These are phyloP conservation scores for Thuidium tamariscinum DNA, from an alignment of 225 moss, liverwort and hornwort genomes.

Conservation along the genomic window DNA sequence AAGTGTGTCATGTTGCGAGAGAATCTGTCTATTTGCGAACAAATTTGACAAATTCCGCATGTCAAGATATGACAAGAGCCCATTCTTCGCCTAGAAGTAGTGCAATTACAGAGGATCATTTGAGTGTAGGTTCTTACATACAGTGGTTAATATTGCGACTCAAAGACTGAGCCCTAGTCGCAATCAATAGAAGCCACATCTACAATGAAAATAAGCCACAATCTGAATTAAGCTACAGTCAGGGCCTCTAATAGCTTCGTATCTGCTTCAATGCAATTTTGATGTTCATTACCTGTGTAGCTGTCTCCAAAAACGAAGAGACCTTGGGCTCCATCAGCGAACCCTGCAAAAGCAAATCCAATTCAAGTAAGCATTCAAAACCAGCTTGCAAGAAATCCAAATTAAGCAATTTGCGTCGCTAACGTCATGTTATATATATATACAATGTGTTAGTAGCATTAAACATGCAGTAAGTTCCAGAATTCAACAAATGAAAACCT, in stretches of 20 bases:
- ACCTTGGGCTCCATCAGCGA: conserved; percentile 9
- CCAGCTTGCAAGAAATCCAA: background rate
- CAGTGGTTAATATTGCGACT: background rate
- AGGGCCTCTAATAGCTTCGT: background rate
- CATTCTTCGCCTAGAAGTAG: background rate
- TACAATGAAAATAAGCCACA: background rate
- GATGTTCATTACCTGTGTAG: conserved; percentile 15
- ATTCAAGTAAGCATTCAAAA: background rate
- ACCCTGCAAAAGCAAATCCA: conserved; percentile 3
- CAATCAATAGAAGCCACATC: background rate
- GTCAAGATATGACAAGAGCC: background rate
- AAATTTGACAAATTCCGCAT: no score
- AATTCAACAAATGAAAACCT: background rate
- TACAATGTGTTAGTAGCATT: background rate
- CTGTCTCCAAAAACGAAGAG: conserved; percentile 45
- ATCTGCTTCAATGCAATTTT: background rate
- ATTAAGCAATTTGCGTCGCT: background rate
- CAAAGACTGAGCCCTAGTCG: background rate
- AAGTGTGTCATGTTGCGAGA: background rate
- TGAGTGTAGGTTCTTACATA: background rate
- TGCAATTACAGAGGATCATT: background rate
- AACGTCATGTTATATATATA: background rate
- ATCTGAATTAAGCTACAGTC: no score
- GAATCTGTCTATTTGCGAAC: no score
- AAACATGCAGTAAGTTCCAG: background rate